Evolutionary conservation across 2,329 filamentous ascomycete genomes (phyloP).

Genomic region (Ceratocystis harringtonii): DNA sequence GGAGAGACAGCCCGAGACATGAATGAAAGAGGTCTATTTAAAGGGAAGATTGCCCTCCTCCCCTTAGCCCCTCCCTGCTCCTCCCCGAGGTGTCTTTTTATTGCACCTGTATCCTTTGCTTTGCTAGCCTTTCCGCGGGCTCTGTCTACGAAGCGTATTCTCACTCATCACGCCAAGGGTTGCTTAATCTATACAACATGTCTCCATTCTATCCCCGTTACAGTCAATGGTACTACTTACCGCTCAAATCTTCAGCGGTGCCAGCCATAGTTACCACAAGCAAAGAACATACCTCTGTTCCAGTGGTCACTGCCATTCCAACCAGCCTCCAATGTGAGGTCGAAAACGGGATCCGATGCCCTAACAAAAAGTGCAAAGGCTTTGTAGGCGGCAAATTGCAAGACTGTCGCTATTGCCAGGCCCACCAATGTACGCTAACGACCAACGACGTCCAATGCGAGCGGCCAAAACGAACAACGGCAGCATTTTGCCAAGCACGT

Average conservation of each 20-base stretch:
- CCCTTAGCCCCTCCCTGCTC: too few relatives aligned
- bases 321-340: slow-evolving; percentile 3
- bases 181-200: not conserved
- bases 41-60: not conserved
- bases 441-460: not conserved
- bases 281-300: not conserved
- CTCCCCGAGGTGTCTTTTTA: not conserved
- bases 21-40: not conserved
- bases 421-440: slow-evolving; percentile 11
- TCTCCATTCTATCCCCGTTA: not conserved
- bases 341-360: slow-evolving; percentile 9
- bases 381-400: not conserved
- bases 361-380: not conserved
- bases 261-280: not conserved
- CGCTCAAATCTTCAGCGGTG: not conserved
- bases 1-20: not conserved
- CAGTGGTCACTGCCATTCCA: not conserved
- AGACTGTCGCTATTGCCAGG: not conserved
- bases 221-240: not conserved
- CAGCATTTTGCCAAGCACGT: slow-evolving; percentile 10
- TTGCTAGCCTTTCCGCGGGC: not conserved
- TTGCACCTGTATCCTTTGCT: not conserved
- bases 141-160: too few relatives aligned
- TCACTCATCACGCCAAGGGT: not conserved
- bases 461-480: slow-evolving; percentile 9